These are phyloP conservation scores for Botrytis porri DNA, from an alignment of 2,329 filamentous ascomycete genomes.

Conservation along the genomic window DNA sequence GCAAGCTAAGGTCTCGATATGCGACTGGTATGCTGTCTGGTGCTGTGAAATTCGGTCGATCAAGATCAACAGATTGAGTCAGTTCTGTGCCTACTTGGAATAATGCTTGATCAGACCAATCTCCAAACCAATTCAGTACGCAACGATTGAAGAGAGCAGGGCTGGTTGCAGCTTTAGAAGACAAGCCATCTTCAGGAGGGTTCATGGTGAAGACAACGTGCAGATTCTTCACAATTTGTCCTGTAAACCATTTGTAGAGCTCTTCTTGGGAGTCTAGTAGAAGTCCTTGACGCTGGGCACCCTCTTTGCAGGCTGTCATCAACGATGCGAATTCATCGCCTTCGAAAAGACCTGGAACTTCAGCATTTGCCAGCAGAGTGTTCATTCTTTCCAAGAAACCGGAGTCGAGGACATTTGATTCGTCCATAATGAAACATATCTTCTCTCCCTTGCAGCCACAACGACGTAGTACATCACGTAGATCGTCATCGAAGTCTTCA, in stretches of 20 bases:
- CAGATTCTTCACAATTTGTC: constrained; percentile 97
- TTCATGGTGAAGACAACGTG: constrained; percentile 99
- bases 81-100: constrained; percentile 97
- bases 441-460: constrained; percentile 98
- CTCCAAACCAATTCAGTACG: constrained; percentile 99
- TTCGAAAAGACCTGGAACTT: constrained; percentile 97
- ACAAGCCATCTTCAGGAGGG: constrained; percentile 89
- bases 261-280: constrained; percentile 97
- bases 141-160: constrained; percentile 99
- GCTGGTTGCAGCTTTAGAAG: constrained; percentile 94
- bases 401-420: constrained; percentile 96
- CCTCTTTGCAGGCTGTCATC: constrained; percentile 99
- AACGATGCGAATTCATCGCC: constrained; percentile 98
- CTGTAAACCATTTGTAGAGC: constrained; percentile 99
- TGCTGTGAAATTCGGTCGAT: constrained; percentile 78
- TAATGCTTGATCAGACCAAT: constrained; percentile 98
- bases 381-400: constrained; percentile 99
- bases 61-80: constrained; percentile 93
- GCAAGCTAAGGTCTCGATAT: constrained; percentile 79
- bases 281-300: constrained; percentile 90
- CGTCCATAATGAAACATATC: constrained; percentile 99
- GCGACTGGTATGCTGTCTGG: constrained; percentile 92
- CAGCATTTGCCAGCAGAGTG: constrained; percentile 96
- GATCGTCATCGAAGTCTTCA: constrained; percentile 97
- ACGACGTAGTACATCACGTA: constrained; percentile 87